Percentiles rank a stretch among this genome's conserved stretches.
Evolutionary conservation across 1,284 basidiomycete genomes (phyloP).

Genomic region (Ustilago nuda): DNA sequence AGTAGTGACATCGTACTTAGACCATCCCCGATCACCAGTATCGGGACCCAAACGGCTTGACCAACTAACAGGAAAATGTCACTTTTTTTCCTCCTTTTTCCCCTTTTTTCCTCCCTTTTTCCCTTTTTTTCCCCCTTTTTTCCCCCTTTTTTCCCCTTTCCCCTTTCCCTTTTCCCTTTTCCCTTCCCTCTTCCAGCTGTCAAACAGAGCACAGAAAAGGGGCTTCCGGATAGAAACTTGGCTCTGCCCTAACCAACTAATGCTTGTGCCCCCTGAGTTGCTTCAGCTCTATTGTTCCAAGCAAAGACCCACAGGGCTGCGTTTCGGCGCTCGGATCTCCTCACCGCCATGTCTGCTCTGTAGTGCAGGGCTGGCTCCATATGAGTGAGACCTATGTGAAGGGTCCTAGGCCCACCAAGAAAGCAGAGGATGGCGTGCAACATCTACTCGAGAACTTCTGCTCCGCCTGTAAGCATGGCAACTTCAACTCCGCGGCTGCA

Average conservation of each 20-base stretch:
- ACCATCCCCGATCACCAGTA: too few relatives aligned
- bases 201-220: slow-evolving; percentile 8
- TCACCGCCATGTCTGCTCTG: neutral
- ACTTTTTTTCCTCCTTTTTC: too few relatives aligned
- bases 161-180: neutral
- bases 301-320: neutral
- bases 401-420: neutral
- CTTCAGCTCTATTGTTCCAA: neutral
- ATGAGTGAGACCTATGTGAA: too few relatives aligned
- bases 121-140: neutral
- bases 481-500: slow-evolving; percentile 10
- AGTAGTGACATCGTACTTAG: too few relatives aligned
- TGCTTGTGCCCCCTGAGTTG: slow-evolving; percentile 3
- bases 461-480: slow-evolving; percentile 1
- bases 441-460: slow-evolving; percentile 3
- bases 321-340: neutral
- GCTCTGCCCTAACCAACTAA: neutral
- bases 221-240: neutral
- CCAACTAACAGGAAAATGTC: too few relatives aligned
- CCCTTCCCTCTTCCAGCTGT: neutral
- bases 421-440: slow-evolving; percentile 10
- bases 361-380: too few relatives aligned
- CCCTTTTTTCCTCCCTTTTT: too few relatives aligned
- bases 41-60: too few relatives aligned
- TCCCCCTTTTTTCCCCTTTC: neutral